These are phyloP conservation scores for Pelargonium cotyledonis DNA, from an alignment of 441 rosid species.

Conservation along the genomic window DNA sequence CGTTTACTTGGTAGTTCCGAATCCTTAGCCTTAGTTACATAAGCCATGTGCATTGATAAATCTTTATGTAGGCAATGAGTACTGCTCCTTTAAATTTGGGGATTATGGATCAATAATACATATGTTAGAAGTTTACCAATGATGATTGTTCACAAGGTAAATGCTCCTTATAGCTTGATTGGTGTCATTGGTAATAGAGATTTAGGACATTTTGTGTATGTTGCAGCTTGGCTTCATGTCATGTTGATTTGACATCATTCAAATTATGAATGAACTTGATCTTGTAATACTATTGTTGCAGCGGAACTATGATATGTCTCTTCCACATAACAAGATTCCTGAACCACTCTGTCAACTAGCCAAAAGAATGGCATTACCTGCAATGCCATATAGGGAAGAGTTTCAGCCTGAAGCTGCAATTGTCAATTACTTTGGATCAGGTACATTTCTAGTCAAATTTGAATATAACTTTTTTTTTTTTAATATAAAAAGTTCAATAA, in stretches of 20 bases:
- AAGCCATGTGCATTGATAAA: not conserved
- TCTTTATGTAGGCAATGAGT: not conserved
- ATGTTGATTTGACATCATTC: not conserved
- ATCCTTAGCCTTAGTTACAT: not conserved
- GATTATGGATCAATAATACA: not conserved
- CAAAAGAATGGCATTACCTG: conserved; percentile 60
- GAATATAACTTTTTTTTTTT: not conserved
- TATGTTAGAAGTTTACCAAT: not conserved
- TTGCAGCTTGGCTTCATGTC: conserved; percentile 13
- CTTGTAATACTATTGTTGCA: conserved; percentile 26
- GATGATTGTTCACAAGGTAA: not conserved
- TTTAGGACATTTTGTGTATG: not conserved
- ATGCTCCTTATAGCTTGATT: not conserved
- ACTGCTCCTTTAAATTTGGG: not conserved
- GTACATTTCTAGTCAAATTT: conserved; percentile 25
- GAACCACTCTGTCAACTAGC: conserved; percentile 63
- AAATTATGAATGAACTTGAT: conserved; percentile 11
- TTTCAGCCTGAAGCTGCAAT: conserved; percentile 86
- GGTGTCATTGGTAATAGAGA: not conserved
- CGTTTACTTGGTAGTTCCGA: not conserved
- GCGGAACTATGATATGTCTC: conserved; percentile 73
- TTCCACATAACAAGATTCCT: conserved; percentile 78
- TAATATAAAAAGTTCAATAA: not conserved
- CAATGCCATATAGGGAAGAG: conserved; percentile 70
- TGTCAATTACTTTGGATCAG: conserved; percentile 77